Evolutionary conservation across 371 early-diverging fungal species (phyloP).

Genomic region (Amoeboaphelidium protococcarum): DNA sequence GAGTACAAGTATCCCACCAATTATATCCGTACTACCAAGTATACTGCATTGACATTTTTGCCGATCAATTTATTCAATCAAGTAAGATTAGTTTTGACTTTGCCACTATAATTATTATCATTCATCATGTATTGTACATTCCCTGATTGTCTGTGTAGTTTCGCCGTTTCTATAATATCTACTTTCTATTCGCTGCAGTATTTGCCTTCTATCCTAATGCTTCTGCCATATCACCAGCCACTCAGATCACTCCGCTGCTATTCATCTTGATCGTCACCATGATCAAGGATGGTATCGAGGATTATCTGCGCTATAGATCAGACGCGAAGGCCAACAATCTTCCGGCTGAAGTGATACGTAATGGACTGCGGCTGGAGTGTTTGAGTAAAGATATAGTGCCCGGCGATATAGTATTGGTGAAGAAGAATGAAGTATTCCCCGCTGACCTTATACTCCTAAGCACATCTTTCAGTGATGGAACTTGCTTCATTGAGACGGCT

Average conservation of each 20-base stretch:
- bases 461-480: constrained; percentile 15
- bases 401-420: constrained; percentile 21
- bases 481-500: constrained; percentile 33
- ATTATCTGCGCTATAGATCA: constrained; percentile 18
- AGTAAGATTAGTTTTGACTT: constrained; percentile 5
- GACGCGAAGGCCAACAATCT: constrained; percentile 11
- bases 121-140: too few relatives aligned
- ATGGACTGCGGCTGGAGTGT: constrained; percentile 8
- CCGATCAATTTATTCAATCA: constrained; percentile 30
- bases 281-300: constrained; percentile 34
- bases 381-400: constrained; percentile 14
- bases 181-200: constrained; percentile 25
- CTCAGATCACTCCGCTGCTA: constrained; percentile 22
- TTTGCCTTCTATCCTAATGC: constrained; percentile 11
- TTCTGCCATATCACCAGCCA: constrained; percentile 11
- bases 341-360: constrained; percentile 3
- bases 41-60: constrained; percentile 28
- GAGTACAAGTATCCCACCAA: too few relatives aligned
- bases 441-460: constrained; percentile 29
- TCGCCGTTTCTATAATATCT: constrained; percentile 30
- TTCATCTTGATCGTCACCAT: constrained; percentile 26
- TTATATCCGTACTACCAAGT: constrained; percentile 28
- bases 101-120: not conserved
- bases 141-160: too few relatives aligned
- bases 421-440: constrained; percentile 23